These are phyloP conservation scores for Torulaspora maleeae DNA, from an alignment of 805 yeast genomes.

Conservation along the genomic window DNA sequence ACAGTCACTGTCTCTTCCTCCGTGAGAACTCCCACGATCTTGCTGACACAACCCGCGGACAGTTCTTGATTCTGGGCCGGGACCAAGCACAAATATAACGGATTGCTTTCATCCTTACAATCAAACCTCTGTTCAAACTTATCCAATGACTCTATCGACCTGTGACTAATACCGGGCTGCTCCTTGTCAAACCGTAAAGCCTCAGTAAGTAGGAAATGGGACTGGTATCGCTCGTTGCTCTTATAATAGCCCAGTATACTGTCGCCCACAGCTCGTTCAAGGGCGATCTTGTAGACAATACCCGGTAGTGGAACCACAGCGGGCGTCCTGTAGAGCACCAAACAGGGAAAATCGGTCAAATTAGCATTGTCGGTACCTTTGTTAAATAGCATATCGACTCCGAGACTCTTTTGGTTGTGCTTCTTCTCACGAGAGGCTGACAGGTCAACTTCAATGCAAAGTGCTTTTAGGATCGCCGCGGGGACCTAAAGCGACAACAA, in stretches of 20 bases:
- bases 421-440: background rate
- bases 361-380: background rate
- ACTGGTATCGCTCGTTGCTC: conserved; percentile 18
- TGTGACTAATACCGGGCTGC: conserved; percentile 47
- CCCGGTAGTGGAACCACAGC: conserved; percentile 54
- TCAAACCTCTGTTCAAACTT: conserved; percentile 18
- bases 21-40: conserved; percentile 12
- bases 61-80: conserved; percentile 16
- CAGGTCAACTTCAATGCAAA: background rate
- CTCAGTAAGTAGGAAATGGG: conserved; percentile 20
- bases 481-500: too few species aligned
- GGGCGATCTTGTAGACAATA: conserved; percentile 54
- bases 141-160: conserved; percentile 26
- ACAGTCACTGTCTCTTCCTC: conserved; percentile 16
- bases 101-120: conserved; percentile 35
- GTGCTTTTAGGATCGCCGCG: background rate
- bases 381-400: conserved; percentile 2
- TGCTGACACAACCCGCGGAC: conserved; percentile 19
- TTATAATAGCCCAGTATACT: conserved; percentile 43
- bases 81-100: conserved; percentile 31
- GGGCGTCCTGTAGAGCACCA: conserved; percentile 18
- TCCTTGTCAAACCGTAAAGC: conserved; percentile 42
- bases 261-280: conserved; percentile 45
- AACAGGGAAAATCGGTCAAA: conserved; percentile 15
- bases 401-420: background rate